Base-by-base conservation (phyloP, 805 yeast species). In the Kuraishia molischiana region DNA sequence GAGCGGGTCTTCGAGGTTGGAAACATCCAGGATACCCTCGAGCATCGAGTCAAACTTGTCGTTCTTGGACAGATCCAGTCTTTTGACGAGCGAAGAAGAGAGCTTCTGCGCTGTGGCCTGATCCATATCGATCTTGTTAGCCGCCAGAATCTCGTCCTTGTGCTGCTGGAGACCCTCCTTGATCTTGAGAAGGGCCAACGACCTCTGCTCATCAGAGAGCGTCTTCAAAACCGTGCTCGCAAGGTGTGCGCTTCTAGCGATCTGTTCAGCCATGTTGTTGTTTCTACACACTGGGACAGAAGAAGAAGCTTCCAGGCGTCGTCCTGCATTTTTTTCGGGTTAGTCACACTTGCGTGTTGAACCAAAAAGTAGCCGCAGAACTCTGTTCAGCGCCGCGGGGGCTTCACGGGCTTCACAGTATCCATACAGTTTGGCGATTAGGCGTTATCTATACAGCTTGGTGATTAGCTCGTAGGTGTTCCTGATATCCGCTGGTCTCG, bases 41-140 rank as follows among this genome's bases (percentile, higher is more conserved):
- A 90, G 72, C 99, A 92, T 92, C 20, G 84, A 66, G 44, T 89
- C 97, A 52, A 75, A 92, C 58, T 94, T 92, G 41, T 83, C 96
- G 38, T 80, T 77, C 44, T 72, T 75, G 34, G 84, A 72, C 29
- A 92, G 66, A 55, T 94, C 97, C 13, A 92, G 67, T 48, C 99
- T 70, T 53, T 85, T 89, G 37, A 89, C 65, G 48, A 92, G 64
- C 1, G 97, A 74, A 0, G 77, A 59, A 1, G 92, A 67, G 24
- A 90, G 61, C 4, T 76, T 71, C 34, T 73, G 67, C n/a, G 64
- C 56, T 29, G 59, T 61, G 1, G 96, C 96, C 22, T 68, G 69
- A 34, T 72, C 74, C 67, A 92, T 66, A 58, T 92, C 99, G 34
- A 67, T 51, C 46, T 67, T 61, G 59, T 92, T 92, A 17, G 95